Base-by-base conservation (phyloP, 148 eudicot genomes). In the Bassia scoparia region DNA sequence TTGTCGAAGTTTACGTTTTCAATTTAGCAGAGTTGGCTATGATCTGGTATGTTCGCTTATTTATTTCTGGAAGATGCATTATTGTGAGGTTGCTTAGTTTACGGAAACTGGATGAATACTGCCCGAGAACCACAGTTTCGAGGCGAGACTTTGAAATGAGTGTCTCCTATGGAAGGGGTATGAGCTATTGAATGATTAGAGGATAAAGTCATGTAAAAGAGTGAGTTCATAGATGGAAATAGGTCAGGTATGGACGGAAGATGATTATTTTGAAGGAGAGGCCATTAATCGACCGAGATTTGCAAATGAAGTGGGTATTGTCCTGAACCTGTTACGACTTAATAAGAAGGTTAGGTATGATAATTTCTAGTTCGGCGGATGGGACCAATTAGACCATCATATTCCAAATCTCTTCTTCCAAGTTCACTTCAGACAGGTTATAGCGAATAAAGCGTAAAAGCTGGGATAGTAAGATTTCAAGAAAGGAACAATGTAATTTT, bases 331-430 rank as follows among this genome's bases (percentile, higher is more conserved):
- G 75, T 90, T 92, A 1, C 73, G 34, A 46, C 50, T 46, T 18
- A 90, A 81, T 73, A 9, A 92, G 84, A 23, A 56, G 2, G 55
- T 71, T 16, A 92, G 74, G 20, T 62, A 68, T 0, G 83, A 68
- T 18, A 92, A 73, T 17, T 78, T 76, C 93, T 2, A 92, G 48
- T 69, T 88, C 82, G 86, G 60, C 0, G 97, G 35, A 92, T 90
- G 2, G 44, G 74, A 37, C 96, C 93, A 0, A 16, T 53, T 11
- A 92, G 38, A 46, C 50, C 50, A 46, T 46, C 50, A 46, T 46
- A 46, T 9, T 46, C 13, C 50, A 9, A 46, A 9, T 9, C 10
- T 78, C 68, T 48, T 14, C 50, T 4, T 46, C 50, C 2, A 9
- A 46, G 16, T 46, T 14, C 5, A 46, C 50, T 69, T 80, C 83